A percentile compares a stretch with the other conserved stretches of the same genome.
These are phyloP conservation scores for Gamarada debralockiae DNA, from an alignment of 495 filamentous ascomycete species.

Conservation along the genomic window DNA sequence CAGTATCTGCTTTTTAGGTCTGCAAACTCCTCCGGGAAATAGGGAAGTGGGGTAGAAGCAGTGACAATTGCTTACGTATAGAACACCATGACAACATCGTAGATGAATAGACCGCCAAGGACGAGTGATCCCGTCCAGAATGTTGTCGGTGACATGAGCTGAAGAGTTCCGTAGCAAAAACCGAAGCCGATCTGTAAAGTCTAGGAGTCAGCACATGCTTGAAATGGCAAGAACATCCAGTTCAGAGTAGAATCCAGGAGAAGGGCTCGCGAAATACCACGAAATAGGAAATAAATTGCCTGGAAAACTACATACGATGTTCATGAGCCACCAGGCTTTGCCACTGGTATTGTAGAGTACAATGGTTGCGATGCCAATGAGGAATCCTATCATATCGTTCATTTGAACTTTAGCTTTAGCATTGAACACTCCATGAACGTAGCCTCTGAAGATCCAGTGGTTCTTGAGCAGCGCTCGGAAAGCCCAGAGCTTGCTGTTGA, in stretches of 20 bases:
- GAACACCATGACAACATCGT: conserved; percentile 97
- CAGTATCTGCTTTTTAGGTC: no score
- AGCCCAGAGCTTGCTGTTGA: conserved; percentile 35
- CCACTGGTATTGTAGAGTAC: conserved; percentile 65
- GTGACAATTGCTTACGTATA: conserved; percentile 73
- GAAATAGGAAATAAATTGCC: no score
- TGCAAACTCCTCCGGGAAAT: no score
- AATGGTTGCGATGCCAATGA: conserved; percentile 55
- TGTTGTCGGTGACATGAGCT: conserved; percentile 86
- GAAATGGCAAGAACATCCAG: no score
- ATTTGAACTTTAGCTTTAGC: conserved; percentile 12
- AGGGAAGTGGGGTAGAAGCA: no score
- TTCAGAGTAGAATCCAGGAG: no score
- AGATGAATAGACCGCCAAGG: conserved; percentile 77
- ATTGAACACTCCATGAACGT: conserved; percentile 28
- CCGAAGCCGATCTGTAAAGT: conserved; percentile 82
- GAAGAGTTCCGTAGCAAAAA: conserved; percentile 77
- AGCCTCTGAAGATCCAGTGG: conserved; percentile 43
- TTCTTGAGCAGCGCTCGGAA: conserved; percentile 39
- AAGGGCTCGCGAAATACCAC: no score
- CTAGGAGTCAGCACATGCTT: no score
- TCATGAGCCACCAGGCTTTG: conserved; percentile 79
- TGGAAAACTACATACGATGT: no score
- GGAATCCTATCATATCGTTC: conserved; percentile 51
- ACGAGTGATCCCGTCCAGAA: conserved; percentile 80